Evolutionary conservation across 352 stramenopile genomes (phyloP).

Genomic region (Phytophthora nicotianae): DNA sequence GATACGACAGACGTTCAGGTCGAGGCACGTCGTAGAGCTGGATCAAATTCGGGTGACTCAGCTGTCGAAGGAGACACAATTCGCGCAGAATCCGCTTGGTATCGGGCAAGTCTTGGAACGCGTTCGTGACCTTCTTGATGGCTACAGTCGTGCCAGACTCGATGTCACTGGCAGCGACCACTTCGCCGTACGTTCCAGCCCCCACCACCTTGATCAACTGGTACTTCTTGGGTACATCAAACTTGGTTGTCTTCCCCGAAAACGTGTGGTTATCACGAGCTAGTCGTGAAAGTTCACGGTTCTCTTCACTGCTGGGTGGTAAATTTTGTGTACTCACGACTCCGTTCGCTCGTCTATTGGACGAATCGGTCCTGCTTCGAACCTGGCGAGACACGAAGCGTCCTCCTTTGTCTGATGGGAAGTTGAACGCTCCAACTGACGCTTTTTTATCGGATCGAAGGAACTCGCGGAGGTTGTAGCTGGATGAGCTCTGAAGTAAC

Average conservation of each 20-base stretch:
- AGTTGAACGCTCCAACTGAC: slow-evolving; percentile 25
- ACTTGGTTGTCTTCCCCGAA: slow-evolving; percentile 64
- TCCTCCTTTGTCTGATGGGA: slow-evolving; percentile 23
- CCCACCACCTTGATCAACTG: slow-evolving; percentile 85
- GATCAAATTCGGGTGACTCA: slow-evolving; percentile 94
- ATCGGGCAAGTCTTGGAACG: slow-evolving; percentile 76
- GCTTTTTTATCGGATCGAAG: slow-evolving; percentile 49
- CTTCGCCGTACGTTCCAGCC: slow-evolving; percentile 79
- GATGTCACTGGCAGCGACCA: slow-evolving; percentile 81
- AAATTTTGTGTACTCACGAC: slow-evolving; percentile 1
- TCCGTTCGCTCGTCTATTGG: slow-evolving; percentile 16
- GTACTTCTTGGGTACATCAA: slow-evolving; percentile 83
- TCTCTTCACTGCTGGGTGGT: slow-evolving; percentile 24
- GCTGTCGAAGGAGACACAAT: slow-evolving; percentile 87
- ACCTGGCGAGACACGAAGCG: slow-evolving; percentile 42
- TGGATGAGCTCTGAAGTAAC: slow-evolving; percentile 59
- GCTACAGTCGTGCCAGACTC: slow-evolving; percentile 88
- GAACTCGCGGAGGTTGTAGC: slow-evolving; percentile 65
- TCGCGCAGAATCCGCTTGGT: slow-evolving; percentile 95
- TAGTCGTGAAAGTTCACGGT: slow-evolving; percentile 41
- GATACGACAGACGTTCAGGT: slow-evolving; percentile 91
- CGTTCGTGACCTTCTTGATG: slow-evolving; percentile 95
- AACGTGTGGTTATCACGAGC: slow-evolving; percentile 72
- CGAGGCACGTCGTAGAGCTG: slow-evolving; percentile 93
- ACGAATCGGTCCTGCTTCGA: slow-evolving; percentile 31